Evolutionary conservation across 371 early-diverging fungal genomes (phyloP).

Genomic region (Haplosporangium sp.): DNA sequence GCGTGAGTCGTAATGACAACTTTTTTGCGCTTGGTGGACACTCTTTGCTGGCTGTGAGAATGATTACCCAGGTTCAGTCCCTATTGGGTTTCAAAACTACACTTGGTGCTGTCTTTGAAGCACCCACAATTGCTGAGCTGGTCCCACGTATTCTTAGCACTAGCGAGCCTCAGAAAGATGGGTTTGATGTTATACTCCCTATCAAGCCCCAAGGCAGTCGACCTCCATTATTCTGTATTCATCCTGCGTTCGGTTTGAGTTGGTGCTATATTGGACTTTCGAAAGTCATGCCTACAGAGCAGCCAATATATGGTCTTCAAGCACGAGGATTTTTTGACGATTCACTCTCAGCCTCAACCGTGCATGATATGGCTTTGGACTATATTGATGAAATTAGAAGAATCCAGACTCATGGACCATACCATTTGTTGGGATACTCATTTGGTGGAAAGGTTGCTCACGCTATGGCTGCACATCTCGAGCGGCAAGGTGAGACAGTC

Average conservation of each 20-base stretch:
- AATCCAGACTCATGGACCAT: too few species aligned
- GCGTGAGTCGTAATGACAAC: conserved; percentile 18
- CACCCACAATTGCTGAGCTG: conserved; percentile 15
- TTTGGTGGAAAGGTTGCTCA: too few species aligned
- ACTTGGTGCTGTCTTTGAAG: conserved; percentile 7
- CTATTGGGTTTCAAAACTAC: background rate
- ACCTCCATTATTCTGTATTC: conserved; percentile 19
- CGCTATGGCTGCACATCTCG: too few species aligned
- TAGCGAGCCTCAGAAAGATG: background rate
- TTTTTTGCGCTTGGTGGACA: conserved; percentile 29
- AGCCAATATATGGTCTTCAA: conserved; percentile 26
- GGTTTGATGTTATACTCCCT: conserved; percentile 9
- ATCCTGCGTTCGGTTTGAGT: conserved; percentile 8
- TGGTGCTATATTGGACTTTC: conserved; percentile 17
- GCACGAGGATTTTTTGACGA: conserved; percentile 20
- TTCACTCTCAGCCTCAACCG: background rate
- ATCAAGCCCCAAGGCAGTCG: conserved; percentile 10
- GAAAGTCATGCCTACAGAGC: conserved; percentile 5
- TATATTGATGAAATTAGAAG: conserved; percentile 6
- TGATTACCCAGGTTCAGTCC: conserved; percentile 13
- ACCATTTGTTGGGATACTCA: too few species aligned
- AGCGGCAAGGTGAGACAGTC: too few species aligned
- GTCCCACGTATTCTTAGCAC: background rate
- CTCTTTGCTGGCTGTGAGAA: conserved; percentile 33
- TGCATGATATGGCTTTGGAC: conserved; percentile 16